These are phyloP conservation scores for Stromatinia cepivora DNA, from an alignment of 2,329 filamentous ascomycete species.

Conservation along the genomic window DNA sequence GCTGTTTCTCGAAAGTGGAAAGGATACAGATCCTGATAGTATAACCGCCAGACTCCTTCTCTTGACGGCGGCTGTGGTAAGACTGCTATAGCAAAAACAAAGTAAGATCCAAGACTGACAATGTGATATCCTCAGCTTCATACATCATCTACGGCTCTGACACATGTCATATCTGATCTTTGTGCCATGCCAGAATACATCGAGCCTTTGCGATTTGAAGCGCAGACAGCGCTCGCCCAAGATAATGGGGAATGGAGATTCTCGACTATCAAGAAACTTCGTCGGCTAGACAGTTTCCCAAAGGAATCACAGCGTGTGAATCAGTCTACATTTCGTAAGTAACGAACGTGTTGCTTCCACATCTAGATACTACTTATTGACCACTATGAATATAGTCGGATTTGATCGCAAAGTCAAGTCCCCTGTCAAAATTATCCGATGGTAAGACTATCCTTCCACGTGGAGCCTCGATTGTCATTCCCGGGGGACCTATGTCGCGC, in stretches of 20 bases:
- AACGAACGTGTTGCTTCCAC: too few relatives aligned
- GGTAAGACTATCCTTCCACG: neutral
- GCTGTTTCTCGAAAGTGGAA: neutral
- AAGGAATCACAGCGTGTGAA: neutral
- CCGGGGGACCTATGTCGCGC: neutral
- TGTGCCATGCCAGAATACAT: neutral
- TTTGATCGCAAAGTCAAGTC: too few relatives aligned
- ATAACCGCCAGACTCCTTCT: neutral
- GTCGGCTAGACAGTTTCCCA: neutral
- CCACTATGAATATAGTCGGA: too few relatives aligned
- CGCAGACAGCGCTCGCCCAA: neutral
- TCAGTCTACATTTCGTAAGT: neutral
- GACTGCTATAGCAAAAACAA: neutral
- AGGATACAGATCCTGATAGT: neutral
- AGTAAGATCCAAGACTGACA: neutral
- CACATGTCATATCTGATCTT: neutral
- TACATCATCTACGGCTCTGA: neutral
- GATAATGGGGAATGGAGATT: neutral
- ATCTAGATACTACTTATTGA: too few relatives aligned
- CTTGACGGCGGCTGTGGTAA: neutral
- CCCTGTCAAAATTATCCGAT: neutral
- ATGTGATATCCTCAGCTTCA: neutral
- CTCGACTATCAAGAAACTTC: conserved; percentile 1
- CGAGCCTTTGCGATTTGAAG: neutral
- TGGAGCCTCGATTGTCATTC: neutral